Percentiles rank a stretch among this genome's conserved stretches.
Evolutionary conservation across 1,284 basidiomycete species (phyloP).

Genomic region (Volvariella surrecta): DNA sequence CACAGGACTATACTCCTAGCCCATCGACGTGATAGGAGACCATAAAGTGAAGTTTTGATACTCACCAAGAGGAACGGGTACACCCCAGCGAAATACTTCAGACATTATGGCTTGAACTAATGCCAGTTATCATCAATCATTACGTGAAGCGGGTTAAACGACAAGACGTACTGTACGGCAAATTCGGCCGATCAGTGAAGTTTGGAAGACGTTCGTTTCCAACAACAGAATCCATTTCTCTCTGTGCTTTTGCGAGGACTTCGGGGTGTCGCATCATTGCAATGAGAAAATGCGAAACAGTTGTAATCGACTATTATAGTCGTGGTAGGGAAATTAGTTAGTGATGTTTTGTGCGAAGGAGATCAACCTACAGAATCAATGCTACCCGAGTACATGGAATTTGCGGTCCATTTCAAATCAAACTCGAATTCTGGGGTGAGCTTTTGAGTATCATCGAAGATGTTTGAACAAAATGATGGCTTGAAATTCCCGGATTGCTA

Average conservation of each 20-base stretch:
- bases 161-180: conserved; percentile 34
- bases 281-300: conserved; percentile 47
- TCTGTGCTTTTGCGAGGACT: conserved; percentile 39
- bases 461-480: conserved; percentile 53
- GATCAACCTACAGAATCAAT: conserved; percentile 45
- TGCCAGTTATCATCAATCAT: conserved; percentile 5
- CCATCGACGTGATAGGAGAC: not conserved
- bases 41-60: conserved; percentile 2
- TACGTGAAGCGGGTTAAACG: not conserved
- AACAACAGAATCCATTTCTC: conserved; percentile 47
- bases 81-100: conserved; percentile 42
- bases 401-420: conserved; percentile 64
- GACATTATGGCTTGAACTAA: conserved; percentile 36
- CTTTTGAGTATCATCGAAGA: conserved; percentile 32
- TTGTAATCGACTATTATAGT: conserved; percentile 32
- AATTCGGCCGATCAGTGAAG: conserved; percentile 35
- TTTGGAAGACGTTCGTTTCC: conserved; percentile 40
- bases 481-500: conserved; percentile 46
- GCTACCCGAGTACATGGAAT: conserved; percentile 63
- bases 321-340: not conserved
- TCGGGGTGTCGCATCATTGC: conserved; percentile 48
- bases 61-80: conserved; percentile 44
- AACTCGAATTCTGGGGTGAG: conserved; percentile 38
- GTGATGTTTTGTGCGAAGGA: not conserved
- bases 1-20: not conserved